Conservation (phyloP, 805 yeast genomes). For the Ogataea pilisensis region DNA sequence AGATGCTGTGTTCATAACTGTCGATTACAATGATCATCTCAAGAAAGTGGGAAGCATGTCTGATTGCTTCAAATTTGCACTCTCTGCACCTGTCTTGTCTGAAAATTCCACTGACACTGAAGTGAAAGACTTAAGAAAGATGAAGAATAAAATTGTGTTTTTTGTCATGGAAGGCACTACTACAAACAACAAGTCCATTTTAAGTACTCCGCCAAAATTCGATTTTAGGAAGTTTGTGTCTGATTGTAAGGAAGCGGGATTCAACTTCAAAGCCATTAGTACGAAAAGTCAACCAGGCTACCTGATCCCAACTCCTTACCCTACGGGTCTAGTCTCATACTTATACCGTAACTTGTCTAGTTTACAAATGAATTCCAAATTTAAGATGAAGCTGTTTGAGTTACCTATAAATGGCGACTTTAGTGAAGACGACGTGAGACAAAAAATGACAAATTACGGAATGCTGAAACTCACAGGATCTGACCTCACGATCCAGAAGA, state of each 20-base stretch:
- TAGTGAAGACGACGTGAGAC: slow-evolving; percentile 17
- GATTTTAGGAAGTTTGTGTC: slow-evolving; percentile 10
- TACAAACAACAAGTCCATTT: slow-evolving; percentile 73
- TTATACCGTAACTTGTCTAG: slow-evolving; percentile 10
- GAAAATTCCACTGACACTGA: not conserved
- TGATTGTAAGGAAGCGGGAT: slow-evolving; percentile 5
- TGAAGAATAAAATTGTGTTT: slow-evolving; percentile 43
- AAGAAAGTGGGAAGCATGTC: slow-evolving; percentile 10
- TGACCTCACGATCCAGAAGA: slow-evolving; percentile 39
- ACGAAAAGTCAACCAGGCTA: slow-evolving; percentile 36
- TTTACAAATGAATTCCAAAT: slow-evolving; percentile 12
- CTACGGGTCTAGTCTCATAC: slow-evolving; percentile 13
- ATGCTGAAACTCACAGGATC: slow-evolving; percentile 45
- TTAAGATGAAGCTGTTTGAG: slow-evolving; percentile 22
- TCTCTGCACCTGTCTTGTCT: slow-evolving; percentile 7
- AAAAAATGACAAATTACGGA: slow-evolving; percentile 39
- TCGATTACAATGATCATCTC: slow-evolving; percentile 13
- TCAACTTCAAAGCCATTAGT: slow-evolving; percentile 34
- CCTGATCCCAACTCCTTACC: slow-evolving; percentile 33
- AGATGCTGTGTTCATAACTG: slow-evolving; percentile 13
- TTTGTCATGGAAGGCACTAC: slow-evolving; percentile 80
- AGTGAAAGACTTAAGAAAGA: slow-evolving; percentile 20
- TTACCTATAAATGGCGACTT: slow-evolving; percentile 4
- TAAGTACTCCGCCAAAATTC: slow-evolving; percentile 45
- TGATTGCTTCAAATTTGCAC: slow-evolving; percentile 17